Base-by-base conservation (phyloP, 176 grass and related monocot species). In the Raddia distichophylla region DNA sequence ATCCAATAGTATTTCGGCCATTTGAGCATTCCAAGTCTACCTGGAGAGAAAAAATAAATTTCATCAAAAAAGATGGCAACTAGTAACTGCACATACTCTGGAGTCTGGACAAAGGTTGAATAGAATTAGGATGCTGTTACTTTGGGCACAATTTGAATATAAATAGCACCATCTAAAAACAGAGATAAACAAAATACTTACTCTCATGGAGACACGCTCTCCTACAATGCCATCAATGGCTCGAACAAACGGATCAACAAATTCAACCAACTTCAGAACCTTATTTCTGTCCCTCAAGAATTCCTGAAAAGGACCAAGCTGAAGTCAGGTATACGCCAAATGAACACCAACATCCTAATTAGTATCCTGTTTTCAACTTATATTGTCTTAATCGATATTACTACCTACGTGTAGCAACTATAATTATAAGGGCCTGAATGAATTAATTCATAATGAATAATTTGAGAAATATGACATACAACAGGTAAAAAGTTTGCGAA, bases 171-270 rank as follows among this genome's bases (percentile, higher is more conserved):
- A 1, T 40, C 4, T 40, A 40, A 40, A 40, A 40, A 40, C 37
- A 40, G 37, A 40, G 37, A 40, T 40, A 40, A 40, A 40, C 1
- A 5, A 64, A 64, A 14, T 60, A 84, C 86, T 87, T 74, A 92
- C 93, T 89, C 93, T 92, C 67, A 97, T 97, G 32, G 89, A 86
- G 66, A 97, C 68, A 10, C 76, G 46, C 75, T 97, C 68, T 81
- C 91, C 89, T 52, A 83, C 63, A 77, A 94, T 86, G 35, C 85
- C 89, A 86, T 94, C 91, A 77, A 90, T 42, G 18, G 63, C 87
- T 82, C 94, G 75, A 46, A 92, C 87, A 14, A 85, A 80, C 48
- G 94, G 94, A 55, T 92, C 80, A 45, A 97, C 47, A 54, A 68
- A 69, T 46, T 92, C 35, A 46, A 84, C 86, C 64, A 94, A 81